Conservation (phyloP, 2,329 filamentous ascomycete species). For the Chaetomiaceae sp. region DNA sequence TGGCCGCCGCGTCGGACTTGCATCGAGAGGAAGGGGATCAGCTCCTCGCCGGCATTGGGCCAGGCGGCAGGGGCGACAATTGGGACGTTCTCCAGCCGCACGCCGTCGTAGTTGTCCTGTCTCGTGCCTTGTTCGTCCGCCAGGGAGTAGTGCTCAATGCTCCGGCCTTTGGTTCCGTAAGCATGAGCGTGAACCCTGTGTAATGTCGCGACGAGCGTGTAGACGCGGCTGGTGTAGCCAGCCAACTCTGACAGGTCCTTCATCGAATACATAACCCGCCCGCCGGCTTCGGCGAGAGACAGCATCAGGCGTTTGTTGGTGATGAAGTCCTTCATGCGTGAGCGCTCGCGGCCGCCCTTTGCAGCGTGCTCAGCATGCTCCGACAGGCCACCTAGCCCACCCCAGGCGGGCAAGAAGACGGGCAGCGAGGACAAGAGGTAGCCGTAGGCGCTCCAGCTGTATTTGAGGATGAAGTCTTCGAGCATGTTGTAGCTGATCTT, state of each 20-base stretch:
- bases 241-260: slow-evolving; percentile 95
- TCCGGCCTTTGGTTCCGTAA: slow-evolving; percentile 66
- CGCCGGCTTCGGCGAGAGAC: slow-evolving; percentile 90
- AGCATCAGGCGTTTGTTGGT: slow-evolving; percentile 99
- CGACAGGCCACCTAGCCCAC: slow-evolving; percentile 68
- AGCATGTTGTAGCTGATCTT: slow-evolving; percentile 99
- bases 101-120: slow-evolving; percentile 91
- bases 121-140: slow-evolving; percentile 90
- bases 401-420: slow-evolving; percentile 91
- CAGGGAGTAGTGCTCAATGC: slow-evolving; percentile 79
- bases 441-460: slow-evolving; percentile 96
- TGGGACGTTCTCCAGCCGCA: slow-evolving; percentile 88
- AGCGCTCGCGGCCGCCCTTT: slow-evolving; percentile 62
- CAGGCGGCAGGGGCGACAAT: slow-evolving; percentile 84
- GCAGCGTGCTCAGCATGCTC: slow-evolving; percentile 54
- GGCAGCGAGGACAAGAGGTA: slow-evolving; percentile 91
- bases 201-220: slow-evolving; percentile 89
- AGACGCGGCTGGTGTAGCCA: slow-evolving; percentile 92
- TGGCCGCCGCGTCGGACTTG: slow-evolving; percentile 89
- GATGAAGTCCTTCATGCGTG: slow-evolving; percentile 97
- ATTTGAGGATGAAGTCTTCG: slow-evolving; percentile 96
- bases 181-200: slow-evolving; percentile 89
- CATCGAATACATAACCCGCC: slow-evolving; percentile 99
- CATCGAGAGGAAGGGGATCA: slow-evolving; percentile 83
- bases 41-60: slow-evolving; percentile 85